Conservation (phyloP, 2,329 filamentous ascomycete genomes). For the Laburnicola sp. region DNA sequence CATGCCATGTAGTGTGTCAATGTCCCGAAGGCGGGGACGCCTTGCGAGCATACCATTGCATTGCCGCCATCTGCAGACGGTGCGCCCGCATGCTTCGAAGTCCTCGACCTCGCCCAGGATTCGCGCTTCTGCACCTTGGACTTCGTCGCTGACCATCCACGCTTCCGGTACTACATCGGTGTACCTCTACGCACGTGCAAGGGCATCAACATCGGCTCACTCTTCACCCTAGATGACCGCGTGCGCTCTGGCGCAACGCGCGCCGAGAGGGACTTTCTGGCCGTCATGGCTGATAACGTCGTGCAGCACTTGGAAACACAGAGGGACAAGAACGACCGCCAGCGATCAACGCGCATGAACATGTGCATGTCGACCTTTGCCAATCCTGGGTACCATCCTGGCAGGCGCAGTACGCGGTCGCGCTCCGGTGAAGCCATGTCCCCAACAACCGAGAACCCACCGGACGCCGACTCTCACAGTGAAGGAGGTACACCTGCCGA, state of each 20-base stretch:
- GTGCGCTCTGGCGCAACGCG: slow-evolving; percentile 22
- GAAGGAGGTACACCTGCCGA: slow-evolving; percentile 16
- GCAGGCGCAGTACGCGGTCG: not conserved
- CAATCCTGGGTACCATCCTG: slow-evolving; percentile 13
- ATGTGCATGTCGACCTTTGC: slow-evolving; percentile 30
- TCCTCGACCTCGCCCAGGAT: slow-evolving; percentile 39
- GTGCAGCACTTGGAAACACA: slow-evolving; percentile 42
- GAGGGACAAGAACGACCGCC: slow-evolving; percentile 39
- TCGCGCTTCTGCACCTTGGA: slow-evolving; percentile 35
- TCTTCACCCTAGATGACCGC: slow-evolving; percentile 35
- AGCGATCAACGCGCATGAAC: slow-evolving; percentile 29
- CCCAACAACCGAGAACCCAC: too few species aligned
- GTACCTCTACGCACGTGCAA: slow-evolving; percentile 38
- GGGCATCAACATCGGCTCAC: slow-evolving; percentile 39
- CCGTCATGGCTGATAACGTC: slow-evolving; percentile 36
- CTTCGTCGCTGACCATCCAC: slow-evolving; percentile 32
- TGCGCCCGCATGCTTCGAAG: slow-evolving; percentile 46
- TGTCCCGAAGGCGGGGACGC: slow-evolving; percentile 38
- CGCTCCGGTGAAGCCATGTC: too few species aligned
- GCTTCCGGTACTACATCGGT: slow-evolving; percentile 39
- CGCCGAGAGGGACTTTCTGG: slow-evolving; percentile 20
- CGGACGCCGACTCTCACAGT: not conserved
- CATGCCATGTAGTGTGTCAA: slow-evolving; percentile 24
- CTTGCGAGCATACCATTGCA: slow-evolving; percentile 41
- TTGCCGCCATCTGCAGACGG: slow-evolving; percentile 22